Evolutionary conservation across 441 rosid species (phyloP).

Genomic region (Metrosideros polymorpha): DNA sequence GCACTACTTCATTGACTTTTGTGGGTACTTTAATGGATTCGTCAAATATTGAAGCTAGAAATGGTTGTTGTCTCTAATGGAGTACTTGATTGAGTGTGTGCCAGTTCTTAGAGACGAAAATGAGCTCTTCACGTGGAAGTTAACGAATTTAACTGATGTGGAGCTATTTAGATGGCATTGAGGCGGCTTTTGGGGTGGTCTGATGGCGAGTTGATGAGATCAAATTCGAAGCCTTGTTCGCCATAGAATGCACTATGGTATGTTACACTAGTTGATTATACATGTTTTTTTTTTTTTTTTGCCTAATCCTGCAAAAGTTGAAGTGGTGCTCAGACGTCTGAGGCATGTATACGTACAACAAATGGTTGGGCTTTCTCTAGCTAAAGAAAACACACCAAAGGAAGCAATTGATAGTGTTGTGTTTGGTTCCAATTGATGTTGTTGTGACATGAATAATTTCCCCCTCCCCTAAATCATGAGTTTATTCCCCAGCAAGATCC

Average conservation of each 20-base stretch:
- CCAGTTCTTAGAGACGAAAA: background rate
- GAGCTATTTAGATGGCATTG: constrained; percentile 36
- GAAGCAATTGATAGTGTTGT: background rate
- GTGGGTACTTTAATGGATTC: background rate
- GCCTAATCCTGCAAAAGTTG: background rate
- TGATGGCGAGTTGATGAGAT: constrained; percentile 79
- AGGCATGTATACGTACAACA: background rate
- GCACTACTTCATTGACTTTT: background rate
- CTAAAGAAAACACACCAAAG: background rate
- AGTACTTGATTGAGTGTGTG: background rate
- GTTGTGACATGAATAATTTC: background rate
- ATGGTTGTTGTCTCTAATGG: background rate
- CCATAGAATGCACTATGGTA: constrained; percentile 81
- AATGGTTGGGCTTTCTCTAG: background rate
- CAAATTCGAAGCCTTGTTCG: constrained; percentile 89
- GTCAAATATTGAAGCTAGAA: background rate
- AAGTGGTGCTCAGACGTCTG: background rate
- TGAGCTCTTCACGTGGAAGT: background rate
- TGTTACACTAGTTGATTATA: constrained; percentile 2
- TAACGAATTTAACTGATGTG: background rate
- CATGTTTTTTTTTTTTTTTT: background rate
- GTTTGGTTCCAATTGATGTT: background rate
- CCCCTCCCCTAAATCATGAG: background rate
- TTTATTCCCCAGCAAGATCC: background rate
- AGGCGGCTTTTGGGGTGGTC: constrained; percentile 61